Evolutionary conservation across 2,329 filamentous ascomycete species (phyloP), one percentile per base, ranked within the genome.

Genomic region (Penicillium italicum): DNA sequence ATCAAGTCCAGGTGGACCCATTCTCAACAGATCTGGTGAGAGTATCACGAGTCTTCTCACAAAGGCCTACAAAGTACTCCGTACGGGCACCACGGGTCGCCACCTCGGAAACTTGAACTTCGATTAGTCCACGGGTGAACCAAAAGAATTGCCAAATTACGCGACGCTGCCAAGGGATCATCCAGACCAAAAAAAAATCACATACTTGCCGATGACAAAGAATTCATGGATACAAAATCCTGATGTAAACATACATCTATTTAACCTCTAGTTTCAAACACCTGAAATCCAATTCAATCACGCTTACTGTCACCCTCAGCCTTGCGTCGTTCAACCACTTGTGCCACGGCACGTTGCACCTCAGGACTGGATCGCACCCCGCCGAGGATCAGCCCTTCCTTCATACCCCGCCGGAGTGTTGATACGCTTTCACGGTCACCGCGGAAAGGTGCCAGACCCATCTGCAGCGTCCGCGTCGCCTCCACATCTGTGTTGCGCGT

Each of bases 381-480:
- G 69, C 95, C 95, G 72, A 95, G 86, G 48, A 97, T 85, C 63
- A 97, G 78, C 82, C 91, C 96, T 66, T 94, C 90, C 74, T 87
- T 89, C 75, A 97, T 83, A 66, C 88, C 89, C 38, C 81, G 81
- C 59, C 85, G 82, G 66, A 95, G 75, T 56, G 84, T 85, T 42
- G 78, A 79, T 44, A 88, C 77, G n/a, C 79, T 80, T 58, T 83
- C 81, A 34, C 81, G 76, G 67, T 95, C 88, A n/a, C 86, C 87
- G 48, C 80, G 84, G 73, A 91, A 97, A 0, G 93, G 93, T 50
- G 85, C 85, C 72, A 92, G 82, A 66, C 95, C 91, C 71, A 96
- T 79, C 44, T 87, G 85, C 69, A 96, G 76, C 57, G 96, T 72
- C 52, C 88, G 80, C 7, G 77, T 76, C 0, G 87, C 81, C 68